A percentile compares a stretch with the other conserved stretches of the same genome.
phyloP scores from a whole-genome alignment of 2,329 filamentous ascomycete species.

The Fusarium hainanense region DNA sequence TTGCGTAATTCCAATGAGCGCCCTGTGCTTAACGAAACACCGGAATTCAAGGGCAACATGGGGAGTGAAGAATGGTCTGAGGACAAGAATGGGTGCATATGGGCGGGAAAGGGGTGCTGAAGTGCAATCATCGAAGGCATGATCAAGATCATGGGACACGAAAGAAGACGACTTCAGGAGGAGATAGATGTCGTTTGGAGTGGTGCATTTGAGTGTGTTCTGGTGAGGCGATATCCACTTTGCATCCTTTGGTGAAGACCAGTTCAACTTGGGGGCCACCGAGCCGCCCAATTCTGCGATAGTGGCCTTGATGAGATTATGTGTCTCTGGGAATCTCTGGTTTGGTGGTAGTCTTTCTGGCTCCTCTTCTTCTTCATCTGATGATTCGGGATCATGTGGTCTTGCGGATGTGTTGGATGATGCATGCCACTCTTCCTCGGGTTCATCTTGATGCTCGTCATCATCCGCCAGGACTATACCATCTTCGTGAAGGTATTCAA shows the following conservation, averaged over 20 bases:
- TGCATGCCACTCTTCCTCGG: conserved; percentile 64
- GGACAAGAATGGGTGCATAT: conserved; percentile 82
- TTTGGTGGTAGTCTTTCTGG: conserved; percentile 59
- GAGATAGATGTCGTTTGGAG: conserved; percentile 91
- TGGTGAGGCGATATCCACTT: conserved; percentile 86
- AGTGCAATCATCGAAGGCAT: conserved; percentile 82
- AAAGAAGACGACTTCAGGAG: conserved; percentile 96
- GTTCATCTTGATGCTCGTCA: conserved; percentile 64
- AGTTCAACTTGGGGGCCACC: conserved; percentile 94
- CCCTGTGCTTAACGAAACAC: conserved; percentile 88
- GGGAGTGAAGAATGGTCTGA: conserved; percentile 87
- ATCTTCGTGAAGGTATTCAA: conserved; percentile 90
- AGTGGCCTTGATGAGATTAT: conserved; percentile 78
- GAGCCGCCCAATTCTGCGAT: conserved; percentile 86
- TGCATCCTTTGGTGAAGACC: conserved; percentile 96
- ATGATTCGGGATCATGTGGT: conserved; percentile 55
- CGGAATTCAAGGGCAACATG: conserved; percentile 95
- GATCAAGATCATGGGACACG: conserved; percentile 91
- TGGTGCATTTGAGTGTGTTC: conserved; percentile 92
- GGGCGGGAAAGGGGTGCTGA: conserved; percentile 53
- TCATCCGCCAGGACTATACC: conserved; percentile 88
- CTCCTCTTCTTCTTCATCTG: conserved; percentile 61
- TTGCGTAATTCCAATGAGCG: conserved; percentile 85
- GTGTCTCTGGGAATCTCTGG: conserved; percentile 74
- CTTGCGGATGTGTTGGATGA: conserved; percentile 45